Evolutionary conservation across 2,329 filamentous ascomycete species (phyloP).

Genomic region (Colletotrichum eleusines): DNA sequence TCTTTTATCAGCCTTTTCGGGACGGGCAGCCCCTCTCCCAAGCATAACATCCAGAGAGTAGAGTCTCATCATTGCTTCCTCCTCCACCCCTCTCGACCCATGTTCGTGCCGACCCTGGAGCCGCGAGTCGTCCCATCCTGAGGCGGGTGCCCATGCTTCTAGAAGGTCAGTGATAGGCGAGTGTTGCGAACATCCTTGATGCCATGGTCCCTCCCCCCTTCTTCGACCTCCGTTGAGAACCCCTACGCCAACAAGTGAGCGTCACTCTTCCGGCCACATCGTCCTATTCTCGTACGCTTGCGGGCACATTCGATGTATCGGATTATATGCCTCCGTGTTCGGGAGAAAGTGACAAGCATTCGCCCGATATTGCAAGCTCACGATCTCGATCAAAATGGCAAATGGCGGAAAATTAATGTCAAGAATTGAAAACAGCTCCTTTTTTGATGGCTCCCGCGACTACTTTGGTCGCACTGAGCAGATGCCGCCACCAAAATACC

Average conservation of each 20-base stretch:
- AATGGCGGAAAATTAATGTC: constrained; percentile 18
- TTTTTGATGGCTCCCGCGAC: constrained; percentile 27
- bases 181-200: constrained; percentile 8
- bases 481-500: constrained; percentile 26
- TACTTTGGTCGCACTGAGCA: constrained; percentile 18
- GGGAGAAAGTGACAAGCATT: background rate
- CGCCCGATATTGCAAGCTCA: background rate
- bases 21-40: background rate
- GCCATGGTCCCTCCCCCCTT: constrained; percentile 14
- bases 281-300: constrained; percentile 3
- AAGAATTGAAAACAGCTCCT: constrained; percentile 30
- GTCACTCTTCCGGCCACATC: background rate
- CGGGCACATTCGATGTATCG: background rate
- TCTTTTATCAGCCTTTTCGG: background rate
- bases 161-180: constrained; percentile 27
- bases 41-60: background rate
- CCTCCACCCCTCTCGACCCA: constrained; percentile 5
- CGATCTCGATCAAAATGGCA: background rate
- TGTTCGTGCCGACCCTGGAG: constrained; percentile 13
- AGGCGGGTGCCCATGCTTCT: constrained; percentile 24
- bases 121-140: constrained; percentile 22
- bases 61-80: constrained; percentile 2
- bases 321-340: background rate
- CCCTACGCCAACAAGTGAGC: background rate
- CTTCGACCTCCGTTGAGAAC: constrained; percentile 1